phyloP scores from a whole-genome alignment of 2,329 filamentous ascomycete genomes.

The Lachnellula occidentalis region DNA sequence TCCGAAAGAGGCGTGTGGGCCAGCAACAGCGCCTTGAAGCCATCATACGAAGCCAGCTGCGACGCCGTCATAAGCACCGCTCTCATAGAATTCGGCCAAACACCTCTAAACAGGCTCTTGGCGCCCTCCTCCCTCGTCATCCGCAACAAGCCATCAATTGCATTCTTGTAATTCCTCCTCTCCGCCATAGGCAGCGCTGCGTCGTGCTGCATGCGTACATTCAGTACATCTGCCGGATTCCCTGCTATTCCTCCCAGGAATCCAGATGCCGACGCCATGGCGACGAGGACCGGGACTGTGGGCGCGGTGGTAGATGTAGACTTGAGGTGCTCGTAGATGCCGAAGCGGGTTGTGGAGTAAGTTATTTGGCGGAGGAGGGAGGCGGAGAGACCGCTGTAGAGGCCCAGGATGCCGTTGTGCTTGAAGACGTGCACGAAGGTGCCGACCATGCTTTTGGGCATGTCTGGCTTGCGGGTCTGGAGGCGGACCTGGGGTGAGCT shows the following conservation, averaged over 20 bases:
- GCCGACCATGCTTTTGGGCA: slow-evolving; percentile 73
- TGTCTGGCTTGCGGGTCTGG: slow-evolving; percentile 74
- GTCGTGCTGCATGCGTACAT: slow-evolving; percentile 97
- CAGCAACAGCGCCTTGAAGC: slow-evolving; percentile 68
- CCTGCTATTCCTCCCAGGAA: slow-evolving; percentile 85
- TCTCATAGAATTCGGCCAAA: slow-evolving; percentile 74
- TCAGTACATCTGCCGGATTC: slow-evolving; percentile 93
- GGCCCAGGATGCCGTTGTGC: slow-evolving; percentile 67
- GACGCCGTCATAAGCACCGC: slow-evolving; percentile 84
- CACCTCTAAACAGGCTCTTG: slow-evolving; percentile 72
- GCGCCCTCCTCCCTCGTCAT: slow-evolving; percentile 85
- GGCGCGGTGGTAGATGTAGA: slow-evolving; percentile 49
- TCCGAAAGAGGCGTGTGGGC: slow-evolving; percentile 60
- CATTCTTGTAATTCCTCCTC: slow-evolving; percentile 84
- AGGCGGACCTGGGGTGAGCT: slow-evolving; percentile 62
- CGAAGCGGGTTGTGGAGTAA: slow-evolving; percentile 94
- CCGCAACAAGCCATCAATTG: slow-evolving; percentile 75
- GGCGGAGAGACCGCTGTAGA: slow-evolving; percentile 90
- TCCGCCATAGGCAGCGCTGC: slow-evolving; percentile 67
- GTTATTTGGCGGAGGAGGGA: slow-evolving; percentile 90
- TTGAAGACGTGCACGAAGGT: slow-evolving; percentile 80
- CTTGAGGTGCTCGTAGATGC: slow-evolving; percentile 93
- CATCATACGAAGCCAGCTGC: slow-evolving; percentile 80
- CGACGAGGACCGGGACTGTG: slow-evolving; percentile 71
- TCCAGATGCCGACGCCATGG: slow-evolving; percentile 76